phyloP scores from a whole-genome alignment of 352 stramenopile genomes.

The Globisporangium nodosum region DNA sequence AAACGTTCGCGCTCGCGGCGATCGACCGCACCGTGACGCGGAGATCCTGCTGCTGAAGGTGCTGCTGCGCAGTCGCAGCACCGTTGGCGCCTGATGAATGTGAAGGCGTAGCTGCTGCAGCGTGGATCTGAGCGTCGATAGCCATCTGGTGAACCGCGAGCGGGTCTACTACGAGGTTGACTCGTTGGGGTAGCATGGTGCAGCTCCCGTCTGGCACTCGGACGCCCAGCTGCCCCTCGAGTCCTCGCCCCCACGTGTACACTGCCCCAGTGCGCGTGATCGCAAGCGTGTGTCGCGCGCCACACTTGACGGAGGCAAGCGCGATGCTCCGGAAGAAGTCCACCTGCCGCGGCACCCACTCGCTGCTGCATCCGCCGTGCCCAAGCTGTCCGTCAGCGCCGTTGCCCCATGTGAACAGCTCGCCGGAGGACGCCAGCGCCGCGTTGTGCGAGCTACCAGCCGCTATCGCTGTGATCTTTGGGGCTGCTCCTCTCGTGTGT shows the following conservation, averaged over 20 bases:
- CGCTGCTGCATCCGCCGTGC: conserved; percentile 35
- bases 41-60: conserved; percentile 9
- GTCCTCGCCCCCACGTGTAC: conserved; percentile 51
- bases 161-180: conserved; percentile 18
- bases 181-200: conserved; percentile 4
- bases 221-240: conserved; percentile 45
- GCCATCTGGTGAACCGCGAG: conserved; percentile 23
- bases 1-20: conserved; percentile 22
- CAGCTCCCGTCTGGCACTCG: neutral
- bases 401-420: conserved; percentile 67
- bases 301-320: conserved; percentile 27
- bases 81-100: too few species aligned
- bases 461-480: conserved; percentile 33
- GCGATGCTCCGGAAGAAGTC: conserved; percentile 34
- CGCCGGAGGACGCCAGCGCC: conserved; percentile 36
- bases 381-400: conserved; percentile 54
- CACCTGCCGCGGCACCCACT: conserved; percentile 55
- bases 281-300: conserved; percentile 40
- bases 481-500: conserved; percentile 10
- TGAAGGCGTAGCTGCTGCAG: neutral
- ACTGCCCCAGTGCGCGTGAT: conserved; percentile 38
- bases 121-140: conserved; percentile 19
- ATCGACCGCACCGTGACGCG: conserved; percentile 31
- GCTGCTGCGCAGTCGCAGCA: conserved; percentile 3
- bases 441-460: conserved; percentile 47